Conservation (phyloP, 225 moss, liverwort and hornwort genomes). For the Polytrichum commune region DNA sequence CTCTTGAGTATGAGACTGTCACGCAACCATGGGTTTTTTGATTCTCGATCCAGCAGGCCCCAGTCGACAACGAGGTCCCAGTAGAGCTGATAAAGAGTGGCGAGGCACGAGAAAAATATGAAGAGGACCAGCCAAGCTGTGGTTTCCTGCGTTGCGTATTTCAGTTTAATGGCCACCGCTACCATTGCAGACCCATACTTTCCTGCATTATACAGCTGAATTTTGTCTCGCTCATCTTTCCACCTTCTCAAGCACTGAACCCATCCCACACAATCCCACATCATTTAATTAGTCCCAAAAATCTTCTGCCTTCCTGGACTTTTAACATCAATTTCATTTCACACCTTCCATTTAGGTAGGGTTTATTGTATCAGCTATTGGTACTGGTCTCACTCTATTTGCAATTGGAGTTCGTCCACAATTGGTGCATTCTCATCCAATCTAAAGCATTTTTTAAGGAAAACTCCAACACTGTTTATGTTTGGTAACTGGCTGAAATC, state of each 20-base stretch:
- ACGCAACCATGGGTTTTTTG: slow-evolving; percentile 73
- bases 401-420: too few species aligned
- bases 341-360: too few species aligned
- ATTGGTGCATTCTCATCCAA: too few species aligned
- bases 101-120: slow-evolving; percentile 52
- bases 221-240: slow-evolving; percentile 66
- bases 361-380: too few species aligned
- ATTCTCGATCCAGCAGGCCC: slow-evolving; percentile 72
- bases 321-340: background rate
- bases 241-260: slow-evolving; percentile 76
- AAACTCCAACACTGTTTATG: too few species aligned
- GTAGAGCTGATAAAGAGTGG: slow-evolving; percentile 79
- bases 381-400: too few species aligned
- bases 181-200: slow-evolving; percentile 89
- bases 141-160: slow-evolving; percentile 29
- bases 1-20: slow-evolving; percentile 77
- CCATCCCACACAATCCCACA: background rate
- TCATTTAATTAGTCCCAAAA: background rate
- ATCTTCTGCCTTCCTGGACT: background rate
- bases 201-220: slow-evolving; percentile 77
- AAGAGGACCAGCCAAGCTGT: slow-evolving; percentile 45
- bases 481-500: too few species aligned
- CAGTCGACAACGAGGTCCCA: slow-evolving; percentile 94
- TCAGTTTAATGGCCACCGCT: slow-evolving; percentile 68
- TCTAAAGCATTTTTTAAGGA: too few species aligned